Conservation (phyloP, 129 eudicot genomes). For the Lactuca saligna region DNA sequence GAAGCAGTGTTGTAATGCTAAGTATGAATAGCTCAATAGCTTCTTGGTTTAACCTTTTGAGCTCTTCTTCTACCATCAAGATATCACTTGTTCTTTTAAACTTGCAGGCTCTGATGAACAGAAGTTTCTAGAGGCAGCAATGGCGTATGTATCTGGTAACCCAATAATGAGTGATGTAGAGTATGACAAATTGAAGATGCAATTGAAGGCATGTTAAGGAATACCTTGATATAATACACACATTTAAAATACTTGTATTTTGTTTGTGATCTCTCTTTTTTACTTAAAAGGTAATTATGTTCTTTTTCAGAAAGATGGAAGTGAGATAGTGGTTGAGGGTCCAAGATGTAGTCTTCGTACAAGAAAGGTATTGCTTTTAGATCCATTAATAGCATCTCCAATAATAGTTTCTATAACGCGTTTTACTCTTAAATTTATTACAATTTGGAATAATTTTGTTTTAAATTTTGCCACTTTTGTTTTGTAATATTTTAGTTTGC, state of each 20-base stretch:
- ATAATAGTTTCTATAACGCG: neutral
- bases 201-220: slow-evolving; percentile 57
- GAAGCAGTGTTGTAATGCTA: slow-evolving; percentile 97
- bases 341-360: slow-evolving; percentile 99
- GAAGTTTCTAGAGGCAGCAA: slow-evolving; percentile 93
- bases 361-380: slow-evolving; percentile 56
- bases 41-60: neutral
- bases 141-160: slow-evolving; percentile 90
- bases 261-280: neutral
- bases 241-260: neutral
- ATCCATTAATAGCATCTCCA: too few species aligned
- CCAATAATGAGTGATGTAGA: slow-evolving; percentile 76
- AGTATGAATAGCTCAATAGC: slow-evolving; percentile 35
- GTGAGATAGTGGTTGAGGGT: slow-evolving; percentile 95
- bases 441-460: too few species aligned
- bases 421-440: too few species aligned
- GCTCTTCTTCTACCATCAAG: neutral
- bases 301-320: slow-evolving; percentile 77
- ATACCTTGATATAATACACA: neutral
- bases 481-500: too few species aligned
- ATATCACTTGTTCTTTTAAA: neutral
- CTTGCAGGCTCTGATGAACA: slow-evolving; percentile 89
- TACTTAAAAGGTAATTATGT: neutral
- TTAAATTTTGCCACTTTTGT: too few species aligned
- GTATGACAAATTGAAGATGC: slow-evolving; percentile 68